phyloP scores from a whole-genome alignment of 108 stramenopile species.

The Cyclostephanos tholiformis region DNA sequence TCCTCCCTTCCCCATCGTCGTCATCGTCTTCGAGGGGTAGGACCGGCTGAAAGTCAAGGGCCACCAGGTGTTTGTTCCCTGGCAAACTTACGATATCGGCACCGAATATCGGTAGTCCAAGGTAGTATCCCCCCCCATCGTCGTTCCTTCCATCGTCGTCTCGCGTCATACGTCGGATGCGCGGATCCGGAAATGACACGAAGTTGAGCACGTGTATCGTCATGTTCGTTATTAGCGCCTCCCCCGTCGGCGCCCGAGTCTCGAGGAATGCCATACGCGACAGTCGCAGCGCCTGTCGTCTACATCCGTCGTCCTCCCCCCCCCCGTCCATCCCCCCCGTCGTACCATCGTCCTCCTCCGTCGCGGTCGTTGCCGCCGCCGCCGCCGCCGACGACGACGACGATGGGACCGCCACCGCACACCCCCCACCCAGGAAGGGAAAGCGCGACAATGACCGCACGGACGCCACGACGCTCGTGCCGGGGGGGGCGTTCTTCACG shows the following conservation, averaged over 20 bases:
- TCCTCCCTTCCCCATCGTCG: constrained; percentile 12
- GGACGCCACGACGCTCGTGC: constrained; percentile 33
- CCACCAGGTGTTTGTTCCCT: constrained; percentile 67
- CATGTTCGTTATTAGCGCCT: constrained; percentile 38
- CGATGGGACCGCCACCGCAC: not conserved
- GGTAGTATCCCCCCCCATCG: not conserved
- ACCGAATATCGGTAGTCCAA: constrained; percentile 71
- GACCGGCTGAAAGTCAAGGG: constrained; percentile 77
- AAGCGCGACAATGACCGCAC: constrained; percentile 34
- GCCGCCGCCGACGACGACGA: not conserved
- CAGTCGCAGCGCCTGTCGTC: constrained; percentile 31
- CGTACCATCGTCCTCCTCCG: not conserved
- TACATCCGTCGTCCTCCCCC: not conserved
- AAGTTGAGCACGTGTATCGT: constrained; percentile 82
- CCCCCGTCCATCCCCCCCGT: not conserved
- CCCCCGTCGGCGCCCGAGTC: constrained; percentile 46
- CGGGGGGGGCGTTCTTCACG: constrained; percentile 39
- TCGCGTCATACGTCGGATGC: constrained; percentile 20
- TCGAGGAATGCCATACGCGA: constrained; percentile 72
- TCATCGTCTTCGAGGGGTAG: constrained; percentile 14
- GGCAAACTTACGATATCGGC: constrained; percentile 83
- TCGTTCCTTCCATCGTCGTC: not conserved
- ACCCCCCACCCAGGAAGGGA: not conserved
- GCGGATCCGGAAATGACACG: constrained; percentile 60
- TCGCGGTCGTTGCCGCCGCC: too few relatives aligned